Evolutionary conservation across 2,329 filamentous ascomycete genomes (phyloP).

Genomic region (Berkeleyomyces rouxiae): DNA sequence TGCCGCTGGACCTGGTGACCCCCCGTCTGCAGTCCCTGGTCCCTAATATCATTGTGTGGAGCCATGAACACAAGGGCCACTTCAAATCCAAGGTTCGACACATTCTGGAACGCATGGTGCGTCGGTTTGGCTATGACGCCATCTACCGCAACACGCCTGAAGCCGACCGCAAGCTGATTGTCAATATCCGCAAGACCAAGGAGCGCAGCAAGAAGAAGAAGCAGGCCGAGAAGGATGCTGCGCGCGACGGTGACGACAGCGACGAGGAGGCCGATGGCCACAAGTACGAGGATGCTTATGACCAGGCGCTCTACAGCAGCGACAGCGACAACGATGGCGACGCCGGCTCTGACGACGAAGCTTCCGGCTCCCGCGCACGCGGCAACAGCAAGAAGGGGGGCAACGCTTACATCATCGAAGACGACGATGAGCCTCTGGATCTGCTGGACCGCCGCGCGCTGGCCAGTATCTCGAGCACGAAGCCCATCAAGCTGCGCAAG

Average conservation of each 20-base stretch:
- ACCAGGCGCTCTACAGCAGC: conserved; percentile 85
- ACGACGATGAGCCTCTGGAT: conserved; percentile 88
- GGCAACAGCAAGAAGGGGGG: conserved; percentile 36
- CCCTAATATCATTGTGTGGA: conserved; percentile 87
- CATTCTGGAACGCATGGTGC: conserved; percentile 85
- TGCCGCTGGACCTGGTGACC: conserved; percentile 64
- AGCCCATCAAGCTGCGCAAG: conserved; percentile 50
- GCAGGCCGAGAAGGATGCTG: conserved; percentile 42
- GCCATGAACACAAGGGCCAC: conserved; percentile 93
- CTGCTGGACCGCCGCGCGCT: conserved; percentile 77
- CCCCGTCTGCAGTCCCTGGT: conserved; percentile 63
- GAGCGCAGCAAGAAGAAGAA: conserved; percentile 85
- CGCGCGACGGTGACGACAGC: conserved; percentile 17
- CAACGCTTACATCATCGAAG: conserved; percentile 79
- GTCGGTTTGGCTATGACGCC: conserved; percentile 69
- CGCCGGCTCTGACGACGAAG: conserved; percentile 41
- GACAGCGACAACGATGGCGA: conserved; percentile 41
- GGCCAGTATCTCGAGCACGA: conserved; percentile 83
- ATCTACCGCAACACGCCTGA: conserved; percentile 73
- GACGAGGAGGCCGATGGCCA: conserved; percentile 24
- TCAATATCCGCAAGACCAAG: conserved; percentile 89
- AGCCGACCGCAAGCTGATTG: conserved; percentile 72
- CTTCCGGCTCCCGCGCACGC: conserved; percentile 16
- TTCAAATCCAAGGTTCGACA: conserved; percentile 97
- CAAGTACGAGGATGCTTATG: conserved; percentile 83